Evolutionary conservation across 768 basidiomycete species (phyloP), one percentile per base, ranked within the genome.

Genomic region (Gelatoporia subvermispora): DNA sequence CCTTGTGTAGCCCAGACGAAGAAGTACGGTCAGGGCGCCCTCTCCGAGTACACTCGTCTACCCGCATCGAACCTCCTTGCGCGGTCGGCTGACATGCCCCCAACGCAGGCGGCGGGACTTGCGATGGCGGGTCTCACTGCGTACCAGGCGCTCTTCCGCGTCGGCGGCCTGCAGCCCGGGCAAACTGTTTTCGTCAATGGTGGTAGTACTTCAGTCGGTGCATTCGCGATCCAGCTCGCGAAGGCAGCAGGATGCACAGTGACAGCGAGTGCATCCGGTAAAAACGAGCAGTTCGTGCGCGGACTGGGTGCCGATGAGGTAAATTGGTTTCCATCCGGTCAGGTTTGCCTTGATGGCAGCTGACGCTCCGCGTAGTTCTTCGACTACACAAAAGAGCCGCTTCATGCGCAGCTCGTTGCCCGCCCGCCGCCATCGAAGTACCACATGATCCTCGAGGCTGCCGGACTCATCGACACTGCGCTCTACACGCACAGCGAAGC

Each of bases 151-250:
- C 70, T 89, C 4, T 66, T 77, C 38, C 59, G 71, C 0, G 59
- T 68, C 1, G 76, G 68, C 1, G 68, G 74, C 23, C 60, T 85
- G 17, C 75, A 85, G 59, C 56, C 67, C 18, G 80, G 77, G 1
- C 81, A 82, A 56, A 72, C 72, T 1, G 67, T 90, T 3, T 76
- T 89, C 54, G 68, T 91, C 57, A 82, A 85, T 48, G 86, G 86
- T 0, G 88, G 84, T 3, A 82, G 81, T 42, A 78, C 82, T 1
- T 66, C 79, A 10, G 83, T 88, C 1, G 88, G 87, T 3, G 67
- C 73, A n/a, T 76, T 76, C 55, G 86, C 84, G 1, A 83, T 89
- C 42, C 85, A 88, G 60, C 60, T 88, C 10, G 84, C 86, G 8
- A 89, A 88, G 59, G 72, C 77, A 1, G 70, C 68, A 51, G 83